A percentile compares a stretch with the other conserved stretches of the same genome.
Conservation (phyloP, 257 asterid genomes). For the Penstemon davidsonii region DNA sequence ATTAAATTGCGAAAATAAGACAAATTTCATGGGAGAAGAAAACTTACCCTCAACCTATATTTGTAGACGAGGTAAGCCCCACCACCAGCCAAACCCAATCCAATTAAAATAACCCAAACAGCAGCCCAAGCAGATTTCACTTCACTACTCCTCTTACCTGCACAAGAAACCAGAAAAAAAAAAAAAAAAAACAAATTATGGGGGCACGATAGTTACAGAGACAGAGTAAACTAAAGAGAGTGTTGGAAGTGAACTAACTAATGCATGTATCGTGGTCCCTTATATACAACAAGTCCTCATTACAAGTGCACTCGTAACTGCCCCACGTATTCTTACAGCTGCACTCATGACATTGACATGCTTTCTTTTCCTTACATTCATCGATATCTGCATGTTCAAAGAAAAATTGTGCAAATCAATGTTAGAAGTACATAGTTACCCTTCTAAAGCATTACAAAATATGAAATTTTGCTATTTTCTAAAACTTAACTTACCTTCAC, state of each 20-base stretch:
- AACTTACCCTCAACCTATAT: conserved; percentile 71
- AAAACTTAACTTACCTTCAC: conserved; percentile 59
- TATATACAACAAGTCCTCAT: conserved; percentile 63
- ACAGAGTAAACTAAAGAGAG: not conserved
- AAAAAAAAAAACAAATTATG: not conserved
- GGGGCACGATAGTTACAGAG: not conserved
- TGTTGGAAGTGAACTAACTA: conserved; percentile 45
- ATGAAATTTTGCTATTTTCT: not conserved
- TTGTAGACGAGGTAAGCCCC: conserved; percentile 69
- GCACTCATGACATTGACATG: conserved; percentile 86
- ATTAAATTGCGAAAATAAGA: conserved; percentile 10
- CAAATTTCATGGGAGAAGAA: not conserved
- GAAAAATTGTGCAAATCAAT: conserved; percentile 6
- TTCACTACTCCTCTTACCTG: conserved; percentile 62
- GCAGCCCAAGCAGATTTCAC: conserved; percentile 73
- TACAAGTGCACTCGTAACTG: conserved; percentile 76
- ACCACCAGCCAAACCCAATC: conserved; percentile 57
- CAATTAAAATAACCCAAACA: conserved; percentile 68
- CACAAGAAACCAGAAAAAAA: conserved; percentile 18
- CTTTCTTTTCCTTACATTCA: conserved; percentile 82
- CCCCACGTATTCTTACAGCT: conserved; percentile 88
- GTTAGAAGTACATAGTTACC: no score
- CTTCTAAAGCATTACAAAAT: no score
- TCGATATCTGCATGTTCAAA: conserved; percentile 50
- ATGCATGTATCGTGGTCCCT: conserved; percentile 91